Base-by-base conservation (phyloP, 306 rosid genomes). In the Trichosanthes cucumerina region DNA sequence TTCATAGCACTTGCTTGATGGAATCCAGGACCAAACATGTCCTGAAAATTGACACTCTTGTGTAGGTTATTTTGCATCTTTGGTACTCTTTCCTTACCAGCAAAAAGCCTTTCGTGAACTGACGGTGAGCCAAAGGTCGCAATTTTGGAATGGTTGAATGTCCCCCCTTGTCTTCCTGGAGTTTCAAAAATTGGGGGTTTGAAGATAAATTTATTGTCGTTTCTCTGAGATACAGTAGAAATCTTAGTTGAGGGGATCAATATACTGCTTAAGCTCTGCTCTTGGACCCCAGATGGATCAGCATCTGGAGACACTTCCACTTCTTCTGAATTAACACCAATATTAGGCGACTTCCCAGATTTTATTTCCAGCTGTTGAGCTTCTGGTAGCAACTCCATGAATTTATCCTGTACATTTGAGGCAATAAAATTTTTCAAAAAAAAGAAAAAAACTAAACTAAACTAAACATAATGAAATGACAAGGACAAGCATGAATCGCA, bases 311-410 rank as follows among this genome's bases (percentile, higher is more conserved):
- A 72, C 82, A 56, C 68, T 82, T 88, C 91, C 38, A 80, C 93
- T 80, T 81, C 75, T 79, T 81, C 72, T 78, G 88, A 80, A 47
- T 62, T 77, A 82, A 23, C 89, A 71, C 81, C 84, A 33, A 24
- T 62, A 28, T 87, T 90, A 38, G 75, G 82, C 84, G 81, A 78
- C 73, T 89, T 89, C 79, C 91, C 90, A 15, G 87, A 81, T 88
- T 84, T 89, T 65, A 90, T 82, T 85, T 93, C 87, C 75, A 79
- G 85, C 84, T 68, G 88, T 84, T 93, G 90, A 73, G 85, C 89
- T 86, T 93, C 98, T 28, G 99, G 96, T 81, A 93, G 89, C 91
- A 96, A 86, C 76, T 88, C 92, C 91, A 91, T 85, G 92, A 95
- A 83, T 82, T 86, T 90, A 76, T 89, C 91, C 99, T 93, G 94